Base-by-base conservation (phyloP, 176 grass and related monocot genomes). In the Zea luxurians region DNA sequence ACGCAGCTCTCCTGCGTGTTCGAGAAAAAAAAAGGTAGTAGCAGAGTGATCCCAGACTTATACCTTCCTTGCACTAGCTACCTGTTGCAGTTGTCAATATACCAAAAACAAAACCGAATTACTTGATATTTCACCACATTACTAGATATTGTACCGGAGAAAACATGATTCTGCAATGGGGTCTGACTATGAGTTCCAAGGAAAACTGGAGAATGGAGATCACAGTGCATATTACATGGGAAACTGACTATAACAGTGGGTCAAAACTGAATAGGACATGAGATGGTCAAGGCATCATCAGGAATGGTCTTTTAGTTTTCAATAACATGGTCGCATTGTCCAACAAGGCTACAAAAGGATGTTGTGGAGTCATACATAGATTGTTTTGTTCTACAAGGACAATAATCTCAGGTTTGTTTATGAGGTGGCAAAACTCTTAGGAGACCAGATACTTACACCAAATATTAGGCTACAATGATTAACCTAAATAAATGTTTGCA, bases 371-470 rank as follows among this genome's bases (percentile, higher is more conserved):
- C 10, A 64, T 64, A 15, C 54, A 58, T 58, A 58, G 17, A 9
- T 59, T 59, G n/a, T 59, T 59, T 20, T 59, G 55, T 21, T 38
- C 11, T 8, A 59, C 36, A 54, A 17, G 15, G 13, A 37, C 52
- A 41, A 72, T 16, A 27, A 5, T 53, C 21, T 5, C 10, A 6
- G 6, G 50, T 21, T 53, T 55, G 36, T 18, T 12, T 73, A 5
- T 55, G 49, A 58, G 71, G 37, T 42, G 20, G 50, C 71, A 41
- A 43, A 42, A 74, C 44, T 37, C n/a, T 60, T 44, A 74, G 53
- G n/a, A 27, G 17, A 2, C 2, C 37, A 44, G n/a, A 12, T 59
- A 21, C 5, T 40, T 75, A n/a, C 20, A 60, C 38, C 40, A 75
- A 61, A 75, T 27, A 60, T 60, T 73, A 42, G 54, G 40, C 54